Percentiles rank a stretch among this genome's conserved stretches.
Evolutionary conservation across 768 basidiomycete genomes (phyloP).

Genomic region (Gymnopilus dilepis): DNA sequence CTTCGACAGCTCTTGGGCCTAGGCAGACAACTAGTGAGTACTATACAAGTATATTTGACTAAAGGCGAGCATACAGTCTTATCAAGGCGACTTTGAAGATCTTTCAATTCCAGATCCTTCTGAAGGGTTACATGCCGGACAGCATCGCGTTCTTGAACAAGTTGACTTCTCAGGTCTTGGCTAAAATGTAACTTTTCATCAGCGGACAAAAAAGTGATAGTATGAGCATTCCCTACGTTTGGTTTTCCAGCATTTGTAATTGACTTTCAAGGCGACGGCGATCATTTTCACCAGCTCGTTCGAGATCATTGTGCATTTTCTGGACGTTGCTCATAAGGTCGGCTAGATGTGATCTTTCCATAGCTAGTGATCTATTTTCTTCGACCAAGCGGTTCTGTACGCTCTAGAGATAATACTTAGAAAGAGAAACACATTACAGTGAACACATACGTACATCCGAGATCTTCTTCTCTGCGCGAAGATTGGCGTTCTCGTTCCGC

Average conservation of each 20-base stretch:
- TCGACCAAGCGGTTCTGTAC: slow-evolving; percentile 82
- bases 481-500: slow-evolving; percentile 84
- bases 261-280: slow-evolving; percentile 81
- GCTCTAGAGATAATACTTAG: slow-evolving; percentile 48
- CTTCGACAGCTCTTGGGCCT: slow-evolving; percentile 70
- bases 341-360: slow-evolving; percentile 84
- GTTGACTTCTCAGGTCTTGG: slow-evolving; percentile 72
- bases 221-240: slow-evolving; percentile 57
- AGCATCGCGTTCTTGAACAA: slow-evolving; percentile 76
- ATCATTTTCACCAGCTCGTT: slow-evolving; percentile 84
- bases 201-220: neutral
- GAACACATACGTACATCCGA: slow-evolving; percentile 72
- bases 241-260: slow-evolving; percentile 76
- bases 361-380: slow-evolving; percentile 80
- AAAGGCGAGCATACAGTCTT: slow-evolving; percentile 55
- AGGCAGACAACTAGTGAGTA: slow-evolving; percentile 18
- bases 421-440: neutral
- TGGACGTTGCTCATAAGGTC: slow-evolving; percentile 91
- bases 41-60: neutral
- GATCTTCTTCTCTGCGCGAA: slow-evolving; percentile 92
- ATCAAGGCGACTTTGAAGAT: slow-evolving; percentile 74
- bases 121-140: slow-evolving; percentile 77
- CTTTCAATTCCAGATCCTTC: slow-evolving; percentile 80
- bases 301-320: slow-evolving; percentile 88
- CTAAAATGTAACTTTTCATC: slow-evolving; percentile 40